Conservation (phyloP, 2,329 filamentous ascomycete species). For the Alternaria dauci region DNA sequence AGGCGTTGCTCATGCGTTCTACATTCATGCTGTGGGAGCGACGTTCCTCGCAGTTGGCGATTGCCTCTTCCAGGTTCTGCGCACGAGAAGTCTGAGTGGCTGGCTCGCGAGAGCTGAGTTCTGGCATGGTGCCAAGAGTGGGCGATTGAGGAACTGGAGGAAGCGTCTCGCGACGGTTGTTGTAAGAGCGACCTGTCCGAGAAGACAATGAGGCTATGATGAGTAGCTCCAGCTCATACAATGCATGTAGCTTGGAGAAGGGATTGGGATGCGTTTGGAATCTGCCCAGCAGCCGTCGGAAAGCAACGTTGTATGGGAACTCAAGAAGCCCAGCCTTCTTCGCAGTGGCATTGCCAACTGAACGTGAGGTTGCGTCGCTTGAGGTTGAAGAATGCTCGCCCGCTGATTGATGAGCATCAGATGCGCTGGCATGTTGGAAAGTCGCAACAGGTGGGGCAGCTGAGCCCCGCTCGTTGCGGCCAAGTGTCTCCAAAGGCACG, state of each 20-base stretch:
- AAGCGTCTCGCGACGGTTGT: conserved; percentile 51
- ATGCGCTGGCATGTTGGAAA: conserved; percentile 52
- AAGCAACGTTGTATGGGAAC: conserved; percentile 84
- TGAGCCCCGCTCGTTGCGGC: conserved; percentile 52
- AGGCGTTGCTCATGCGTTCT: conserved; percentile 45
- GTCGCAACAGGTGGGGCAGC: conserved; percentile 54
- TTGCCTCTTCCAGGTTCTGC: conserved; percentile 68
- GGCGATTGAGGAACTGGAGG: conserved; percentile 56
- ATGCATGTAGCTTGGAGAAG: conserved; percentile 80
- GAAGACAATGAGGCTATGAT: conserved; percentile 77
- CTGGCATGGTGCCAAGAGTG: conserved; percentile 55
- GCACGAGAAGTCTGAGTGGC: conserved; percentile 54
- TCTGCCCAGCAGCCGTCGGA: conserved; percentile 79
- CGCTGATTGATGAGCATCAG: conserved; percentile 53
- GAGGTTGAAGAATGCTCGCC: conserved; percentile 57
- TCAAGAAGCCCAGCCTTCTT: conserved; percentile 60
- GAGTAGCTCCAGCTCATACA: conserved; percentile 83
- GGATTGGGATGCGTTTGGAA: conserved; percentile 92
- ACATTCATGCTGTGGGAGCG: conserved; percentile 65
- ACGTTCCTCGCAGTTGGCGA: conserved; percentile 74
- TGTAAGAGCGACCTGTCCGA: conserved; percentile 58
- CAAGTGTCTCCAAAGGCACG: conserved; percentile 54
- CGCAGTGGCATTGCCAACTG: conserved; percentile 51
- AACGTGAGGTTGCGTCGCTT: conserved; percentile 55
- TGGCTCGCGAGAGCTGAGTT: conserved; percentile 55